Evolutionary conservation across 495 filamentous ascomycete genomes (phyloP).

Genomic region (Hypoxylon lenormandii): DNA sequence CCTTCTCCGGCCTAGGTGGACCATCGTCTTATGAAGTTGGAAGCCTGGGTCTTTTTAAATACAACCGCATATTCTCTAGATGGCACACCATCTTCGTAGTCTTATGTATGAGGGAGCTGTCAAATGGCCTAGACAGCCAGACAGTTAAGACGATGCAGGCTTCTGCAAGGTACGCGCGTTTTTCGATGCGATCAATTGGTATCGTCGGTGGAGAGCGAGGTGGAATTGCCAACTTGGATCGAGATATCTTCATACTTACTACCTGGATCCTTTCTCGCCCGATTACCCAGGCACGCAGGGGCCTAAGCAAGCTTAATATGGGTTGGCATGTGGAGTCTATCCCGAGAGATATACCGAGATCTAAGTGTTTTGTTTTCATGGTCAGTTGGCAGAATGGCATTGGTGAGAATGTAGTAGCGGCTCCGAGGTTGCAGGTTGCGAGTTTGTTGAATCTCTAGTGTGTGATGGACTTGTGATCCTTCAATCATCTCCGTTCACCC

Average conservation of each 20-base stretch:
- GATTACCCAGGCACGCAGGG: constrained; percentile 24
- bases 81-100: background rate
- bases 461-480: constrained; percentile 23
- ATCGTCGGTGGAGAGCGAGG: constrained; percentile 6
- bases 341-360: constrained; percentile 27
- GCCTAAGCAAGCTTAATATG: constrained; percentile 5
- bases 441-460: constrained; percentile 9
- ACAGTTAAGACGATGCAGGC: constrained; percentile 9
- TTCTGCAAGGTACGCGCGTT: constrained; percentile 42
- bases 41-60: constrained; percentile 31
- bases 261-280: constrained; percentile 16
- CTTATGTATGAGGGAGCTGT: constrained; percentile 13
- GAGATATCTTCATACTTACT: constrained; percentile 5
- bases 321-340: constrained; percentile 30
- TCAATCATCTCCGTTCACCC: constrained; percentile 36
- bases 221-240: constrained; percentile 6
- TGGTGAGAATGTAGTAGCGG: constrained; percentile 10
- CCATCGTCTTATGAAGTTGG: constrained; percentile 11
- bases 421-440: constrained; percentile 9
- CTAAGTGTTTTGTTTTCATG: constrained; percentile 14
- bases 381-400: constrained; percentile 6
- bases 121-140: constrained; percentile 7
- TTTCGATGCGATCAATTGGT: constrained; percentile 8
- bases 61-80: constrained; percentile 9
- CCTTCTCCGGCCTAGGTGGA: constrained; percentile 13